Conservation (phyloP, 192 early-diverging fungal genomes). For the Phlyctochytrium bullatum region DNA sequence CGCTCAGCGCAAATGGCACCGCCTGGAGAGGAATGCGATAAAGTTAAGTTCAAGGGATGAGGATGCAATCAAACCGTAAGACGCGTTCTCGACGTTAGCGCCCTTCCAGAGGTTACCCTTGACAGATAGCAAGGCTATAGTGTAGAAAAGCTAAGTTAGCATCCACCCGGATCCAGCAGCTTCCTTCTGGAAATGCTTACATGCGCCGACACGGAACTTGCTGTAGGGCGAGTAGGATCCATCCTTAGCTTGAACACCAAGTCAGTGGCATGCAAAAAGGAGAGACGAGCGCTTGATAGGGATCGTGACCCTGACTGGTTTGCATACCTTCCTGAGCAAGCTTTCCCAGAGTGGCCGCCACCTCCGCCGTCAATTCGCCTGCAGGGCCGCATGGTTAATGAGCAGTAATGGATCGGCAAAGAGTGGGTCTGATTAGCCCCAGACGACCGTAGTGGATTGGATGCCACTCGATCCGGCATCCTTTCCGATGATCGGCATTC, state of each 20-base stretch:
- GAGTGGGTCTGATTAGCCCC: too few relatives aligned
- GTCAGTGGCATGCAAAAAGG: background rate
- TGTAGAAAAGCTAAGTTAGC: background rate
- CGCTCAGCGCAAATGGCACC: conserved; percentile 90
- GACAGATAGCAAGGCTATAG: conserved; percentile 60
- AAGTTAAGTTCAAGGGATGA: background rate
- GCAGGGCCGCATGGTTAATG: background rate
- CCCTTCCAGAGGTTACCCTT: conserved; percentile 64
- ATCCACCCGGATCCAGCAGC: too few relatives aligned
- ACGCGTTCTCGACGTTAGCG: conserved; percentile 89
- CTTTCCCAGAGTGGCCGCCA: background rate
- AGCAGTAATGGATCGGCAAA: too few relatives aligned
- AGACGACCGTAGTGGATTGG: too few relatives aligned
- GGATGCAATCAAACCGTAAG: too few relatives aligned
- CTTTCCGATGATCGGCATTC: background rate
- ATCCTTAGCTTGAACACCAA: conserved; percentile 52
- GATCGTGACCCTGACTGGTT: too few relatives aligned
- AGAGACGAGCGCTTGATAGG: background rate
- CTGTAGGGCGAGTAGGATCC: conserved; percentile 86
- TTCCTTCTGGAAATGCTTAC: background rate
- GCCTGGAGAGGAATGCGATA: conserved; percentile 19
- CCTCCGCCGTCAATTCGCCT: background rate
- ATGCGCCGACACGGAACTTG: conserved; percentile 85
- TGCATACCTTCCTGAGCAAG: background rate
- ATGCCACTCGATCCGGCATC: too few relatives aligned